A percentile compares a stretch with the other conserved stretches of the same genome.
Evolutionary conservation across 2,329 filamentous ascomycete species (phyloP).

Genomic region (Beauveria bassiana): DNA sequence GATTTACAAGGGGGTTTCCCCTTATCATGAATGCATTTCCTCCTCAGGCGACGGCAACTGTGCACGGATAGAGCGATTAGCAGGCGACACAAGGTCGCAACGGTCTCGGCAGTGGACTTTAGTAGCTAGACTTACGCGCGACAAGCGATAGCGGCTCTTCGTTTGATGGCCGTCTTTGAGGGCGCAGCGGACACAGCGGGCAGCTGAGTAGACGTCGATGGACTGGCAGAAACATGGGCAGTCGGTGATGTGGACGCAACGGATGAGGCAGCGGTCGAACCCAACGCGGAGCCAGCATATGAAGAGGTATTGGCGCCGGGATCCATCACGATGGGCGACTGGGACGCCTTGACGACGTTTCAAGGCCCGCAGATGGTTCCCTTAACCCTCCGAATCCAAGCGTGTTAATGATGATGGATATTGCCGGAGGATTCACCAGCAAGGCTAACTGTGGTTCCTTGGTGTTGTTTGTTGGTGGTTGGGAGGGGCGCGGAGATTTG

Average conservation of each 20-base stretch:
- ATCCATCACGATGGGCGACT: neutral
- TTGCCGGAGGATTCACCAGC: neutral
- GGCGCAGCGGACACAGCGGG: neutral
- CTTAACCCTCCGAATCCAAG: neutral
- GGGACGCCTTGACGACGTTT: neutral
- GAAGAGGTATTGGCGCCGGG: constrained; percentile 2
- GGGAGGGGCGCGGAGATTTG: constrained; percentile 2
- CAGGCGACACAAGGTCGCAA: neutral
- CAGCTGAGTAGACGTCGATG: neutral
- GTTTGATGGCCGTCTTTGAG: constrained; percentile 30
- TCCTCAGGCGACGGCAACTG: constrained; percentile 49
- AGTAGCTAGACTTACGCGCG: constrained; percentile 33
- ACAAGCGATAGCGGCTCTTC: constrained; percentile 45
- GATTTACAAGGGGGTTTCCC: constrained; percentile 42
- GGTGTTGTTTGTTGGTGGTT: constrained; percentile 1
- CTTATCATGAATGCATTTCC: constrained; percentile 46
- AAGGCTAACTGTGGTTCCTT: constrained; percentile 4
- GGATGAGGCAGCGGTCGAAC: constrained; percentile 2
- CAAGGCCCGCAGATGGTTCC: neutral
- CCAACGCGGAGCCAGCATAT: neutral
- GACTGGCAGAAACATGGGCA: constrained; percentile 3
- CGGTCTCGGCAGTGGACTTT: neutral
- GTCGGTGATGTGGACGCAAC: constrained; percentile 7
- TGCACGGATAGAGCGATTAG: neutral
- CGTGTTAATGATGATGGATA: neutral